Evolutionary conservation across 331 rosid genomes (phyloP).

Genomic region (Phaseolus coccineus): DNA sequence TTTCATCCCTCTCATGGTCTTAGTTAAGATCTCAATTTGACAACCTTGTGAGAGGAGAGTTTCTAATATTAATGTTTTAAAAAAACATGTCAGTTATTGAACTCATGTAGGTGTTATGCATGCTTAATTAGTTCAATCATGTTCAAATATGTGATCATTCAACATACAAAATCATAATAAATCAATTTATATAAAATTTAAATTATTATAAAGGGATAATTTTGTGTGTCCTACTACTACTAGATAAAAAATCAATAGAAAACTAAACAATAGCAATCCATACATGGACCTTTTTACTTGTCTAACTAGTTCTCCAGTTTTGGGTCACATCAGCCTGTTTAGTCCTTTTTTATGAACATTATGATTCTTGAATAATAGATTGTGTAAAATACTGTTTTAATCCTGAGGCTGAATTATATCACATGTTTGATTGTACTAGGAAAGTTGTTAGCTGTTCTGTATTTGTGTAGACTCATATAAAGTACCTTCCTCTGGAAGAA

Average conservation of each 20-base stretch:
- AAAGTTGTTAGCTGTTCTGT: slow-evolving; percentile 32
- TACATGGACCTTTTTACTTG: background rate
- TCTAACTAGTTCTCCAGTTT: background rate
- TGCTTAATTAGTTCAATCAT: background rate
- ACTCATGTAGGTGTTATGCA: background rate
- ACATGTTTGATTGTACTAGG: slow-evolving; percentile 1
- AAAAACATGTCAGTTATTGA: background rate
- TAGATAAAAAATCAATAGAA: background rate
- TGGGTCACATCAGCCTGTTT: too few relatives aligned
- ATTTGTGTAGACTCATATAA: slow-evolving; percentile 6
- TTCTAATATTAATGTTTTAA: background rate
- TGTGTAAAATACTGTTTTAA: slow-evolving; percentile 26
- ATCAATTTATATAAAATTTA: background rate
- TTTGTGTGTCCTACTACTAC: background rate
- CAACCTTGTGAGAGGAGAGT: slow-evolving; percentile 25
- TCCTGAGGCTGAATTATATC: slow-evolving; percentile 19
- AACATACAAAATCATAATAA: background rate
- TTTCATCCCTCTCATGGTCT: background rate
- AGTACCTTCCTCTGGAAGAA: background rate
- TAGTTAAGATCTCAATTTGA: background rate
- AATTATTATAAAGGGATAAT: background rate
- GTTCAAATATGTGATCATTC: background rate
- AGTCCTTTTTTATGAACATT: background rate
- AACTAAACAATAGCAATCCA: background rate
- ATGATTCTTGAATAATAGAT: slow-evolving; percentile 26